These are phyloP conservation scores for Colletotrichum gigasporum DNA, from an alignment of 2,329 filamentous ascomycete species.

Conservation along the genomic window DNA sequence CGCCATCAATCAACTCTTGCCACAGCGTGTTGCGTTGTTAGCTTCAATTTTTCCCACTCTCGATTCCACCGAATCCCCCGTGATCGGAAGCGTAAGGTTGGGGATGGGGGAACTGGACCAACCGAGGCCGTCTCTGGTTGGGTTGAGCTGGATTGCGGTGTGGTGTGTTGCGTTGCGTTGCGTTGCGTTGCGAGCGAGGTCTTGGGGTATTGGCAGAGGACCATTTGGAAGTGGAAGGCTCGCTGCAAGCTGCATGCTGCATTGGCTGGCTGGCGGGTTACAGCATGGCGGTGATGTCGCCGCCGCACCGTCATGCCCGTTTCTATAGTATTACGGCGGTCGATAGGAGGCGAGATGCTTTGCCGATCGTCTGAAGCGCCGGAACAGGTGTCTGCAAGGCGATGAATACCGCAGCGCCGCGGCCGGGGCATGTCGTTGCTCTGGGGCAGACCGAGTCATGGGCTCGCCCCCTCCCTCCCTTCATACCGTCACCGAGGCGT, in stretches of 20 bases:
- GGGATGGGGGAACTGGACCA: neutral
- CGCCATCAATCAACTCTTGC: slow-evolving; percentile 27
- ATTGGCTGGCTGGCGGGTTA: slow-evolving; percentile 5
- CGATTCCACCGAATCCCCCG: neutral
- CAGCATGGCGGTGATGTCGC: slow-evolving; percentile 11
- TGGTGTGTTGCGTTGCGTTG: slow-evolving; percentile 1
- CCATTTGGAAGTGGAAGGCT: neutral
- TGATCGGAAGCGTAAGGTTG: neutral
- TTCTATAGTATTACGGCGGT: neutral
- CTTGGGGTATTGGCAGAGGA: too few species aligned
- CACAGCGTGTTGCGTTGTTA: slow-evolving; percentile 25
- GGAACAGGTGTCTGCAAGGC: neutral
- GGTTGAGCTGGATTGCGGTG: neutral
- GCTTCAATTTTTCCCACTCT: neutral
- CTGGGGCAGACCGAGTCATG: slow-evolving; percentile 17
- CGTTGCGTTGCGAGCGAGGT: neutral
- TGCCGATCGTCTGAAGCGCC: slow-evolving; percentile 2
- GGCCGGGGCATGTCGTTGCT: slow-evolving; percentile 8
- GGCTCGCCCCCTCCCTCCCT: slow-evolving; percentile 7
- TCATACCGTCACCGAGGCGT: neutral
- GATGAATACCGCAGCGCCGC: neutral
- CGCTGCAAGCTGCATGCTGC: slow-evolving; percentile 14
- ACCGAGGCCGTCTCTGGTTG: slow-evolving; percentile 6
- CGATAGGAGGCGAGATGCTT: slow-evolving; percentile 1
- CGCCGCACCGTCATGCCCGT: slow-evolving; percentile 9